Percentiles rank a stretch among this genome's conserved stretches.
Evolutionary conservation across 2,329 filamentous ascomycete species (phyloP).

Genomic region (Claviceps paspali): DNA sequence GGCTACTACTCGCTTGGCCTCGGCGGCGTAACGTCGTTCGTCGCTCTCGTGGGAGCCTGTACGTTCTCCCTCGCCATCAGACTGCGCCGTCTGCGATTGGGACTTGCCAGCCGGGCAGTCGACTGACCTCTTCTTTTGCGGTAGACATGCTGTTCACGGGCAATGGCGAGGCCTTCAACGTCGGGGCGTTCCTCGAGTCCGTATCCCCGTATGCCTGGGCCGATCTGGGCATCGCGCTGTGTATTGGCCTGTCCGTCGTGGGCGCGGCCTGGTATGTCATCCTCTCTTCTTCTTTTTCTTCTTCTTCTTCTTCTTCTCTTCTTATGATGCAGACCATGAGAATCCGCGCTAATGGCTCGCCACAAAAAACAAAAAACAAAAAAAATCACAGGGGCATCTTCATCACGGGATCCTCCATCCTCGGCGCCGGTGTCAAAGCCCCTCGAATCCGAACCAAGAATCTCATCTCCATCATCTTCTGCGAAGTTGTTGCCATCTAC

Average conservation of each 20-base stretch:
- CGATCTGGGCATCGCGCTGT: constrained; percentile 75
- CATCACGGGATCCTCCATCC: constrained; percentile 92
- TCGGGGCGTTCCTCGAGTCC: constrained; percentile 86
- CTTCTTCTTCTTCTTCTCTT: background rate
- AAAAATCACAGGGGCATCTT: constrained; percentile 95
- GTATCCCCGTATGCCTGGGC: constrained; percentile 94
- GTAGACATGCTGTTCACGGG: constrained; percentile 97
- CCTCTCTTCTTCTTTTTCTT: background rate
- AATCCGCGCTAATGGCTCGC: too few relatives aligned
- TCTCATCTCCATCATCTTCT: constrained; percentile 99
- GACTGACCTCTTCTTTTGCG: background rate
- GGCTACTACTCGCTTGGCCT: constrained; percentile 56
- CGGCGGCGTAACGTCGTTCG: constrained; percentile 51
- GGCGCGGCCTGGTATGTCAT: constrained; percentile 81
- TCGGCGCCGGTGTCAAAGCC: constrained; percentile 90
- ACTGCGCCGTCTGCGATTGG: too few relatives aligned
- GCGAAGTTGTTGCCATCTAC: constrained; percentile 98
- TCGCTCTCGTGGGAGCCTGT: constrained; percentile 67
- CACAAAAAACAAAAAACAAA: too few relatives aligned
- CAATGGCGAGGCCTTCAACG: constrained; percentile 91
- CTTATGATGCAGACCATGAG: too few relatives aligned
- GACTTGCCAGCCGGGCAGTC: too few relatives aligned
- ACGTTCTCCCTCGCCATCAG: constrained; percentile 28
- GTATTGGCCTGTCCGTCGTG: constrained; percentile 90
- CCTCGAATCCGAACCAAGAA: constrained; percentile 99